A percentile compares a stretch with the other conserved stretches of the same genome.
These are phyloP conservation scores for Hyaloscypha finlandica DNA, from an alignment of 495 filamentous ascomycete species.

Conservation along the genomic window DNA sequence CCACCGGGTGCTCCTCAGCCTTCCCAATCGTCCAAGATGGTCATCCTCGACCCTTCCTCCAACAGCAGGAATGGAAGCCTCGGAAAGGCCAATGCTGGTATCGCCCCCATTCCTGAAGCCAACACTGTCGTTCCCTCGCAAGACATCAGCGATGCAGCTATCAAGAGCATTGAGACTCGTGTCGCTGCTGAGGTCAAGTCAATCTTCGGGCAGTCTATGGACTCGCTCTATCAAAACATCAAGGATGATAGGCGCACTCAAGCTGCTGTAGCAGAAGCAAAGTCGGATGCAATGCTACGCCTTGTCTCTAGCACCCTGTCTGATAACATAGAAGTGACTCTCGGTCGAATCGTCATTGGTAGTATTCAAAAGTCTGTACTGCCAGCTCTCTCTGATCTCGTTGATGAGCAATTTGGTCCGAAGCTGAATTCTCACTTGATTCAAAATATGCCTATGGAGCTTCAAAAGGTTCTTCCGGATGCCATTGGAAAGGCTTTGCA, in stretches of 20 bases:
- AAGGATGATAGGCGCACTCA: conserved; percentile 40
- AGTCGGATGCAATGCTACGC: conserved; percentile 78
- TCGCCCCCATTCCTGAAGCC: conserved; percentile 8
- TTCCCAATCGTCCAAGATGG: conserved; percentile 31
- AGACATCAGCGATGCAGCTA: conserved; percentile 45
- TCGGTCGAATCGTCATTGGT: conserved; percentile 62
- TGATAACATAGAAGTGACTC: conserved; percentile 84
- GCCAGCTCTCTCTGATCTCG: conserved; percentile 40
- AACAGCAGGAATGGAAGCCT: conserved; percentile 25
- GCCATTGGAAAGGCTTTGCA: conserved; percentile 64
- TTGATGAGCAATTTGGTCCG: conserved; percentile 49
- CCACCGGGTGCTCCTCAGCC: not conserved
- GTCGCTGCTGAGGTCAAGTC: conserved; percentile 46
- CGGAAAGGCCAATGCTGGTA: conserved; percentile 11
- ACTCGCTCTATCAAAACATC: conserved; percentile 44
- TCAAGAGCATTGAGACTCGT: conserved; percentile 48
- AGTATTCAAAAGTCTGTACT: conserved; percentile 45
- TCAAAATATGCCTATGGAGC: conserved; percentile 50
- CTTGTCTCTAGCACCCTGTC: conserved; percentile 85
- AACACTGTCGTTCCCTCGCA: conserved; percentile 35
- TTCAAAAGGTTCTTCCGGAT: conserved; percentile 46
- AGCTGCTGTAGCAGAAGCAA: conserved; percentile 47
- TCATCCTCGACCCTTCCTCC: conserved; percentile 26
- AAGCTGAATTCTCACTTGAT: conserved; percentile 33
- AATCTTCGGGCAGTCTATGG: conserved; percentile 44